Percentiles rank a stretch among this genome's conserved stretches.
Evolutionary conservation across 129 eudicot species (phyloP).

Genomic region (Dittrichia graveolens): DNA sequence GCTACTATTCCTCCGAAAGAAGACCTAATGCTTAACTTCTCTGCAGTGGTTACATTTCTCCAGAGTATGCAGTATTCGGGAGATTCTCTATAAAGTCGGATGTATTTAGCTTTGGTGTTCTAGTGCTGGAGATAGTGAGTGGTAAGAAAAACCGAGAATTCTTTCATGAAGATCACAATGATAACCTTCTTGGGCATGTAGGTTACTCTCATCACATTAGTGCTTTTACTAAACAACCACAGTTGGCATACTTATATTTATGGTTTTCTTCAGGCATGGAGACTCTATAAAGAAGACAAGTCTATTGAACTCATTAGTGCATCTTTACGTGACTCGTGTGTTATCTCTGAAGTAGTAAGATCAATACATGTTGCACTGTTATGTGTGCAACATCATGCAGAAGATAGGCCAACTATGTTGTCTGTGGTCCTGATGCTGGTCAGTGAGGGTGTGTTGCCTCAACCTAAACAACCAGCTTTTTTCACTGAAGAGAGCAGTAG

Average conservation of each 20-base stretch:
- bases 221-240: background rate
- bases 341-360: slow-evolving; percentile 22
- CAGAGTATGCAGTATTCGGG: slow-evolving; percentile 50
- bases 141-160: slow-evolving; percentile 49
- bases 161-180: slow-evolving; percentile 36
- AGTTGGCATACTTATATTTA: slow-evolving; percentile 3
- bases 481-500: slow-evolving; percentile 3
- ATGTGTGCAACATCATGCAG: slow-evolving; percentile 50
- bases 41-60: slow-evolving; percentile 51
- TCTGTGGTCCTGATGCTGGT: slow-evolving; percentile 49
- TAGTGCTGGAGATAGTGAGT: slow-evolving; percentile 47
- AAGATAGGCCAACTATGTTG: slow-evolving; percentile 56
- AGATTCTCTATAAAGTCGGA: slow-evolving; percentile 47
- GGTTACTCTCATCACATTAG: background rate
- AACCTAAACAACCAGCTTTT: slow-evolving; percentile 39
- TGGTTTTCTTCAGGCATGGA: slow-evolving; percentile 29
- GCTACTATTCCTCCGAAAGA: background rate
- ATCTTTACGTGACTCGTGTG: slow-evolving; percentile 20
- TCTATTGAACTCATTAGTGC: slow-evolving; percentile 23
- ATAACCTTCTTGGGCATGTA: slow-evolving; percentile 59
- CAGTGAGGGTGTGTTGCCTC: slow-evolving; percentile 37
- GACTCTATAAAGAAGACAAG: slow-evolving; percentile 24
- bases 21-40: background rate
- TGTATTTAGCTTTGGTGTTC: slow-evolving; percentile 53
- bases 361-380: slow-evolving; percentile 44